Percentiles rank a stretch among this genome's conserved stretches.
These are phyloP conservation scores for Solanum virginianum DNA, from an alignment of 257 asterid species.

Conservation along the genomic window DNA sequence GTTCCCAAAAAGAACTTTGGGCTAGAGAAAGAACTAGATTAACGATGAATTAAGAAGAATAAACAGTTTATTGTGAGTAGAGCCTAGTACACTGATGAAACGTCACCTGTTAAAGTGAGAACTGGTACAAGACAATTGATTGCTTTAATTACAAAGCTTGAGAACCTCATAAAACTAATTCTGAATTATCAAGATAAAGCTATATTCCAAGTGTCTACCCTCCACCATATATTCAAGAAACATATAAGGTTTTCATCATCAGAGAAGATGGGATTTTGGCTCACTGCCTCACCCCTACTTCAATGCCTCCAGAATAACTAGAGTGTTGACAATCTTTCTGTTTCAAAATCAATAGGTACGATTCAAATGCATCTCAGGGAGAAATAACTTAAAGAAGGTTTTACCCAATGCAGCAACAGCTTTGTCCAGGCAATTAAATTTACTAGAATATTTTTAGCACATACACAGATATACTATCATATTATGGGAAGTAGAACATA, in stretches of 20 bases:
- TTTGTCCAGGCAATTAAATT: neutral
- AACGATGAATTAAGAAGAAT: neutral
- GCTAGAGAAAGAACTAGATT: neutral
- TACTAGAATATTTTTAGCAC: neutral
- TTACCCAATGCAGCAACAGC: neutral
- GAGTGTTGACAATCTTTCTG: neutral
- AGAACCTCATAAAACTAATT: neutral
- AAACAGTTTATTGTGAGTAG: neutral
- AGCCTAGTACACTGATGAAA: neutral
- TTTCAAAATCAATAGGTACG: neutral
- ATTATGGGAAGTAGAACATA: neutral
- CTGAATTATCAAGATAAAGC: neutral
- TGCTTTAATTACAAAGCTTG: neutral
- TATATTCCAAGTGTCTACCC: neutral
- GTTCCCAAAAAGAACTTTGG: neutral
- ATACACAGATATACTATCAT: neutral
- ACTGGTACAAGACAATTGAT: neutral
- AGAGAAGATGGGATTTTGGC: neutral
- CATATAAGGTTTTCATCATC: neutral
- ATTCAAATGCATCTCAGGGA: neutral
- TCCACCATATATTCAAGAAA: neutral
- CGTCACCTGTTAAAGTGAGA: neutral
- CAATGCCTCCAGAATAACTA: neutral
- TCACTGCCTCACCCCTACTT: neutral
- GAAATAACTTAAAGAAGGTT: neutral